Percentiles rank a stretch among this genome's conserved stretches.
Conservation (phyloP, 257 asterid species). For the Vinca minor region DNA sequence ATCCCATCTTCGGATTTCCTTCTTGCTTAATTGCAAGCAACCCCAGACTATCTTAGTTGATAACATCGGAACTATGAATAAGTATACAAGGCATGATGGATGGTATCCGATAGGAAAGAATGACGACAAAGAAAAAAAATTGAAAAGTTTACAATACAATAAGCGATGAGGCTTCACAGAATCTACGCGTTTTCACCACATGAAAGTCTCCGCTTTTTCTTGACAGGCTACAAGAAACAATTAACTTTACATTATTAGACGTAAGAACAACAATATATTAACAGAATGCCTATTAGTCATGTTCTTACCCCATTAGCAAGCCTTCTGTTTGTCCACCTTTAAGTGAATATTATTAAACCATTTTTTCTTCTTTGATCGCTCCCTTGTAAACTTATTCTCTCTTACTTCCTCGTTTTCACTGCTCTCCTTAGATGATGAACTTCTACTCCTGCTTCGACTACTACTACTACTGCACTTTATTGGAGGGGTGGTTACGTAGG, state of each 20-base stretch:
- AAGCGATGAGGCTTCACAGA: constrained; percentile 15
- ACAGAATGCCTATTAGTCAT: neutral
- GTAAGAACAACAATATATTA: neutral
- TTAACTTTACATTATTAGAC: neutral
- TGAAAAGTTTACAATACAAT: constrained; percentile 25
- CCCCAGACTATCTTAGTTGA: neutral
- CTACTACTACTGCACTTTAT: constrained; percentile 66
- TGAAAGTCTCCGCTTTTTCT: constrained; percentile 4
- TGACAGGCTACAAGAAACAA: constrained; percentile 3
- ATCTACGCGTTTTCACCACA: constrained; percentile 14
- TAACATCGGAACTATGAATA: constrained; percentile 22
- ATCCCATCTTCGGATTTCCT: neutral
- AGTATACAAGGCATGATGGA: constrained; percentile 33
- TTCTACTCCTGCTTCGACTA: constrained; percentile 55
- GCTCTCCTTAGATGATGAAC: constrained; percentile 38
- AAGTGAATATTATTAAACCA: constrained; percentile 84
- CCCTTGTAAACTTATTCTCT: constrained; percentile 52
- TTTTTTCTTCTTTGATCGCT: constrained; percentile 61
- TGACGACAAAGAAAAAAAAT: constrained; percentile 1
- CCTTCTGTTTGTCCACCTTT: constrained; percentile 79
- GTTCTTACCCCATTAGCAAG: constrained; percentile 41
- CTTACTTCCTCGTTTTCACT: constrained; percentile 41
- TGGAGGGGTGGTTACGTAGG: constrained; percentile 52
- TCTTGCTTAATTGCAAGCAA: constrained; percentile 3
- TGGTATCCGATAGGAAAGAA: constrained; percentile 10